Percentiles rank a stretch among this genome's conserved stretches.
These are phyloP conservation scores for Myxozyma monticola DNA, from an alignment of 805 yeast species.

Conservation along the genomic window DNA sequence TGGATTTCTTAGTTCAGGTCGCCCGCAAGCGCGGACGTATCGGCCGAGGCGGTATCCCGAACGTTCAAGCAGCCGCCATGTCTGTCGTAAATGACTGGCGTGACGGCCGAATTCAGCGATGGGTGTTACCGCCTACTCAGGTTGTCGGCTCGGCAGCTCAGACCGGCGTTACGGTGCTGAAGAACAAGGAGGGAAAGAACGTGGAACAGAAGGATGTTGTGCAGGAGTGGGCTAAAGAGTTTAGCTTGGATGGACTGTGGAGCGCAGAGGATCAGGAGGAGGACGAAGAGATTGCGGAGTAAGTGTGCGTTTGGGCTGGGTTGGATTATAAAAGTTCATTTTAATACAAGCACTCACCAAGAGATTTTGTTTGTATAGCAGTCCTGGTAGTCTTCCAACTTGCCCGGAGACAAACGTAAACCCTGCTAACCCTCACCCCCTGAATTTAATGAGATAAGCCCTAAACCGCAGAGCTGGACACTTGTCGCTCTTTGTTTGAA, in stretches of 20 bases:
- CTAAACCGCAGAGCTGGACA: too few species aligned
- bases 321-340: too few species aligned
- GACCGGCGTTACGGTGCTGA: slow-evolving; percentile 47
- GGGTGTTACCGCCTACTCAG: slow-evolving; percentile 60
- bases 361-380: too few species aligned
- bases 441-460: too few species aligned
- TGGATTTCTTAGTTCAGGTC: slow-evolving; percentile 84
- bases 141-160: slow-evolving; percentile 21
- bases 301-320: too few species aligned
- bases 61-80: slow-evolving; percentile 79
- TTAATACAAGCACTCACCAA: too few species aligned
- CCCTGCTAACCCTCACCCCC: too few species aligned
- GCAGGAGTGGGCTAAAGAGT: slow-evolving; percentile 88
- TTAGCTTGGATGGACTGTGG: slow-evolving; percentile 68
- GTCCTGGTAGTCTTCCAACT: too few species aligned
- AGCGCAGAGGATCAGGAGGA: slow-evolving; percentile 10
- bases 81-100: slow-evolving; percentile 92
- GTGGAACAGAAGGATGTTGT: slow-evolving; percentile 76
- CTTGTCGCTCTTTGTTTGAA: too few species aligned
- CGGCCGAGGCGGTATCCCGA: slow-evolving; percentile 91
- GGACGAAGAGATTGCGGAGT: slow-evolving; percentile 9
- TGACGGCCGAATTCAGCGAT: slow-evolving; percentile 90
- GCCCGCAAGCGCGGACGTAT: slow-evolving; percentile 91
- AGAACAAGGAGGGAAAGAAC: slow-evolving; percentile 46
- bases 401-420: too few species aligned